Conservation (phyloP, 2,329 filamentous ascomycete genomes). For the Verruconis gallopava region DNA sequence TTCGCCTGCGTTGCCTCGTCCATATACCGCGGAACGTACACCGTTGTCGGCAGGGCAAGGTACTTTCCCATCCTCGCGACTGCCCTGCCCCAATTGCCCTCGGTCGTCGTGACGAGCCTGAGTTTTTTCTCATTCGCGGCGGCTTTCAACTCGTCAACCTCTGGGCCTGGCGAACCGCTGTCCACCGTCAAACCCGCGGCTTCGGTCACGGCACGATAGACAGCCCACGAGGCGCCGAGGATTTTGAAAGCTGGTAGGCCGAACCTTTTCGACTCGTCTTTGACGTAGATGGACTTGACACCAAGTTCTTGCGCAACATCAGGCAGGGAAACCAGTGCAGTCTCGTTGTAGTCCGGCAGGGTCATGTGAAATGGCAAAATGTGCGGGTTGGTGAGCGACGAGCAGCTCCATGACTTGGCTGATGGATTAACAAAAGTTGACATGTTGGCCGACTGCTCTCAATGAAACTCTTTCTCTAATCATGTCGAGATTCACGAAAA, state of each 20-base stretch:
- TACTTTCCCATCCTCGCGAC: slow-evolving; percentile 54
- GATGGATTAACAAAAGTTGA: slow-evolving; percentile 16
- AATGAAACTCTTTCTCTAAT: no score
- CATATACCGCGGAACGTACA: slow-evolving; percentile 53
- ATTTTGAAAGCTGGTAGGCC: slow-evolving; percentile 69
- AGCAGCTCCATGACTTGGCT: slow-evolving; percentile 16
- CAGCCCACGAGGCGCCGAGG: slow-evolving; percentile 63
- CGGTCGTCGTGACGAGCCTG: slow-evolving; percentile 50
- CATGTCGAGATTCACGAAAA: no score
- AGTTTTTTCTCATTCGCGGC: slow-evolving; percentile 22
- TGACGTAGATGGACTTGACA: slow-evolving; percentile 47
- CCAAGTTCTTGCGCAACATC: slow-evolving; percentile 44
- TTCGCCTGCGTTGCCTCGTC: slow-evolving; percentile 37
- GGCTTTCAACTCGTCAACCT: slow-evolving; percentile 32
- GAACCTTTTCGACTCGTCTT: slow-evolving; percentile 57
- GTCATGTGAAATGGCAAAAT: slow-evolving; percentile 33
- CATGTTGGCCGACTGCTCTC: no score
- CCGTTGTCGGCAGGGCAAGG: slow-evolving; percentile 40
- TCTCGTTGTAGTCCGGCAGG: slow-evolving; percentile 44
- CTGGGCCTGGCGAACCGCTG: no score
- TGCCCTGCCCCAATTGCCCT: slow-evolving; percentile 67
- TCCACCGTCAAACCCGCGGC: slow-evolving; percentile 21
- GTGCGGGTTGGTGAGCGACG: slow-evolving; percentile 5
- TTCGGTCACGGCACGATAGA: slow-evolving; percentile 42
- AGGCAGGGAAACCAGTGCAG: slow-evolving; percentile 41